Evolutionary conservation across 306 rosid genomes (phyloP), one percentile per base, ranked within the genome.

Genomic region (Sicyos edulis): DNA sequence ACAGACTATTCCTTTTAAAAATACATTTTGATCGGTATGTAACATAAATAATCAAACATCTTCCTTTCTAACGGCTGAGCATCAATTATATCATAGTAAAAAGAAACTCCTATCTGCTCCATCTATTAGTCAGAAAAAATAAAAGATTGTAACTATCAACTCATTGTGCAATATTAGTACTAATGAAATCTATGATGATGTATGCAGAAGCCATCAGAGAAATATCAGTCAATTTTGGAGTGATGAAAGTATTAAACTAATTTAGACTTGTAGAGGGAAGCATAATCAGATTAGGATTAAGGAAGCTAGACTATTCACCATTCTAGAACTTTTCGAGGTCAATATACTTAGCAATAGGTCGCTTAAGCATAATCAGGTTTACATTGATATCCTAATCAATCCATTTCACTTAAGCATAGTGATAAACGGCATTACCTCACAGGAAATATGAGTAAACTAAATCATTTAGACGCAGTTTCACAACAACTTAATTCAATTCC

Each of bases 21-120:
- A 69, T 69, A 12, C 11, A 2, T 2, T 64, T 16, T 1, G 19
- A 69, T 47, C 44, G 11, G 4, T 20, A 7, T 69, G 56, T 20
- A 70, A 70, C 51, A 50, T 51, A 70, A 49, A 50, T 9, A 8
- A 50, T 50, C 74, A 4, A 21, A 14, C 8, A 69, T 3, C 63
- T 24, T 58, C 63, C 37, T 11, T 58, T 58, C n/a, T 24, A 24
- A 58, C 24, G 63, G 17, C 8, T 16, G 11, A 40, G 52, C 51
- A 63, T 63, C 70, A 0, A 42, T 19, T 9, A 42, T 32, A 2
- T 65, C 51, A 19, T 17, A 65, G 32, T 9, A 16, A 42, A 65
- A 64, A 65, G 22, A 42, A 65, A 40, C 54, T 42, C 71, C 10
- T 42, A 65, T n/a, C n/a, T n/a, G n/a, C n/a, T n/a, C n/a, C n/a